phyloP scores from a whole-genome alignment of 164 flowering plant genomes.

The Litsea cubeba region DNA sequence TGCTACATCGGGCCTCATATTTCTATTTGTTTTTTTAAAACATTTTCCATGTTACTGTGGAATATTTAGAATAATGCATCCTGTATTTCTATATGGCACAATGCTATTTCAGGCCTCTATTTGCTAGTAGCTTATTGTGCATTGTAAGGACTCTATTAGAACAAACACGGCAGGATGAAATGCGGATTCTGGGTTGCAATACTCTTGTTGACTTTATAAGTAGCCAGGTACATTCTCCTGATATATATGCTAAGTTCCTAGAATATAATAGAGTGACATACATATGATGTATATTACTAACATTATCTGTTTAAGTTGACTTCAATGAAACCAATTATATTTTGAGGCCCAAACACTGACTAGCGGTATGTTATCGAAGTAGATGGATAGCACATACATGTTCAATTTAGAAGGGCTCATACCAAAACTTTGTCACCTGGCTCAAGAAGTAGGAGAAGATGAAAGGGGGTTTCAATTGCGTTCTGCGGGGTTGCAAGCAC shows the following conservation, averaged over 20 bases:
- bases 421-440: slow-evolving; percentile 77
- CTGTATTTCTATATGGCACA: neutral
- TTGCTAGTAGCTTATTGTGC: slow-evolving; percentile 67
- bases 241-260: neutral
- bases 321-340: neutral
- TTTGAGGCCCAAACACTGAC: slow-evolving; percentile 1
- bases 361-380: slow-evolving; percentile 11
- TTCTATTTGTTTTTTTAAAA: neutral
- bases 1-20: neutral
- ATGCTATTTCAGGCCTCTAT: slow-evolving; percentile 65
- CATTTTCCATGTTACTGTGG: neutral
- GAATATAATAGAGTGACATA: too few relatives aligned
- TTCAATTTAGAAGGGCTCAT: slow-evolving; percentile 89
- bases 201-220: slow-evolving; percentile 73
- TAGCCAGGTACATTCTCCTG: slow-evolving; percentile 47
- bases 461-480: slow-evolving; percentile 59
- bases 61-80: neutral
- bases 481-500: slow-evolving; percentile 69
- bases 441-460: slow-evolving; percentile 72
- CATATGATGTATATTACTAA: neutral
- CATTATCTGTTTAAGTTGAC: neutral
- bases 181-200: slow-evolving; percentile 67
- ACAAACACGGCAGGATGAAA: slow-evolving; percentile 63
- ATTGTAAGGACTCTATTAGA: slow-evolving; percentile 69
- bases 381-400: slow-evolving; percentile 79